phyloP scores from a whole-genome alignment of 805 yeast genomes.

The Ogataea degrootiae region DNA sequence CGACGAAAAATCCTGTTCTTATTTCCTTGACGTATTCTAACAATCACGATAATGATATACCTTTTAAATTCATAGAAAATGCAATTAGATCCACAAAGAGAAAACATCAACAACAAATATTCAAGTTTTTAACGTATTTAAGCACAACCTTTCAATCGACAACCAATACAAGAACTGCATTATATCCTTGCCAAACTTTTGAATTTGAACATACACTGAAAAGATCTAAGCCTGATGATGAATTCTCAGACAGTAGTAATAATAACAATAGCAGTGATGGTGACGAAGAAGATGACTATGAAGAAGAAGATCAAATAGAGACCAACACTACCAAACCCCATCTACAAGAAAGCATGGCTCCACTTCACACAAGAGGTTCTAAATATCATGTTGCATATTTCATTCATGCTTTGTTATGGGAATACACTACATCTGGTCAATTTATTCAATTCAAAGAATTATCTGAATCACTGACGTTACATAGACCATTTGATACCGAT shows the following conservation, averaged over 20 bases:
- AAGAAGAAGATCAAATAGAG: conserved; percentile 1
- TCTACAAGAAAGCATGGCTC: conserved; percentile 9
- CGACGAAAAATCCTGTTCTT: conserved; percentile 1
- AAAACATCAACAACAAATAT: conserved; percentile 9
- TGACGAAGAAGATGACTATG: conserved; percentile 2
- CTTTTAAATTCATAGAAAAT: conserved; percentile 2
- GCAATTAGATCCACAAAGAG: conserved; percentile 1
- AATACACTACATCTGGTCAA: conserved; percentile 33
- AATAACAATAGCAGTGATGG: too few relatives aligned
- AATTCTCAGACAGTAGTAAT: too few relatives aligned
- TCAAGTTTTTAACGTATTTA: conserved; percentile 15
- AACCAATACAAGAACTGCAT: conserved; percentile 4
- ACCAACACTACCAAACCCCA: conserved; percentile 4
- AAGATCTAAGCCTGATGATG: too few relatives aligned
- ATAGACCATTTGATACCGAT: conserved; percentile 39
- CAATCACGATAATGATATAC: background rate
- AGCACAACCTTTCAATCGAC: conserved; percentile 9
- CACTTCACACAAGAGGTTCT: conserved; percentile 29
- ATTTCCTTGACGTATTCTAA: background rate
- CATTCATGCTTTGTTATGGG: conserved; percentile 39
- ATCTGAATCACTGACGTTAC: conserved; percentile 34
- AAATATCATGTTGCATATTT: conserved; percentile 37
- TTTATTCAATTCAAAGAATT: conserved; percentile 31
- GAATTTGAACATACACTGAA: background rate
- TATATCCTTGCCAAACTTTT: conserved; percentile 19